phyloP scores from a whole-genome alignment of 2,329 filamentous ascomycete species.

The Diaporthe sp. region DNA sequence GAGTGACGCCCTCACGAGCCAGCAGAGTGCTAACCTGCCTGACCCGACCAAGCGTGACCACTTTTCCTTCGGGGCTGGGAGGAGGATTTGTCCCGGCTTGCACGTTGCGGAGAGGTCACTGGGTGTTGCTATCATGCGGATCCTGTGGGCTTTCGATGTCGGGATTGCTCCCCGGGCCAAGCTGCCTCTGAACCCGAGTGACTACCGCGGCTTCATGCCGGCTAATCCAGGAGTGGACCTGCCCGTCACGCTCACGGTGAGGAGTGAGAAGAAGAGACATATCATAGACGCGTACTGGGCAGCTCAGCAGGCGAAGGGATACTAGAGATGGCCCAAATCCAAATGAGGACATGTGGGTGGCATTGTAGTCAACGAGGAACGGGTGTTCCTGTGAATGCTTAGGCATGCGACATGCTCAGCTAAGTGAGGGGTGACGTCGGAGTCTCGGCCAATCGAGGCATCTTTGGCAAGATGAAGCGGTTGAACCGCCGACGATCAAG shows the following conservation, averaged over 20 bases:
- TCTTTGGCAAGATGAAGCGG: neutral
- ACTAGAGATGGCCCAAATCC: neutral
- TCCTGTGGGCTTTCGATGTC: constrained; percentile 61
- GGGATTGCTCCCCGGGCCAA: constrained; percentile 10
- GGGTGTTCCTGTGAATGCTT: neutral
- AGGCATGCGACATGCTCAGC: no score
- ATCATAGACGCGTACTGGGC: constrained; percentile 5
- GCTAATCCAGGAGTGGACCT: neutral
- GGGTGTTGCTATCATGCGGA: constrained; percentile 60
- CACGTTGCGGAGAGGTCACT: constrained; percentile 64
- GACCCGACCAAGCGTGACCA: constrained; percentile 59
- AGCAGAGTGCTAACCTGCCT: neutral
- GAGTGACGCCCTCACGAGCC: constrained; percentile 28
- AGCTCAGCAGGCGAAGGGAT: neutral
- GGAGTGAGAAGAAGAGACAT: constrained; percentile 3
- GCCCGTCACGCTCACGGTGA: constrained; percentile 12
- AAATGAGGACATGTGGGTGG: neutral
- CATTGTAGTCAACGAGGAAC: neutral
- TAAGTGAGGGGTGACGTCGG: no score
- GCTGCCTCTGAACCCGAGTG: neutral
- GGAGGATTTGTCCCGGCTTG: constrained; percentile 70
- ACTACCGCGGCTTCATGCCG: constrained; percentile 11
- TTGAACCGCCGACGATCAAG: neutral
- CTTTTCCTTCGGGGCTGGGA: constrained; percentile 68
- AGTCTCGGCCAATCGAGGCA: no score